A percentile compares a stretch with the other conserved stretches of the same genome.
Evolutionary conservation across 176 grass and related monocot genomes (phyloP).

Genomic region (Eleusine indica): DNA sequence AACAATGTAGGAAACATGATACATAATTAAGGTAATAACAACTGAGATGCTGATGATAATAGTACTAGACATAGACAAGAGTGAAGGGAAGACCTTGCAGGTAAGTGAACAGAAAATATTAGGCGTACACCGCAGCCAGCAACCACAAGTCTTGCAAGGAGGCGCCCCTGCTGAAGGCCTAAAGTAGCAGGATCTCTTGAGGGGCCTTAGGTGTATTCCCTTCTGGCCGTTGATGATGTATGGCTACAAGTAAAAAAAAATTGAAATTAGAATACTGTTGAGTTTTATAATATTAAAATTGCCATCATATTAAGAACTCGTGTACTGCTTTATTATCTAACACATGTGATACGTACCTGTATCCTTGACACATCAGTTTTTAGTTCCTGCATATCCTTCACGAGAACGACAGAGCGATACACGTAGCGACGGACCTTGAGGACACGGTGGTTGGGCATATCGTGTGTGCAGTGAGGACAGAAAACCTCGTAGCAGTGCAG

Average conservation of each 20-base stretch:
- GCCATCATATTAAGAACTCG: not conserved
- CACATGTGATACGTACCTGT: slow-evolving; percentile 26
- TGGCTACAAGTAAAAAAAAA: not conserved
- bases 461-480: slow-evolving; percentile 31
- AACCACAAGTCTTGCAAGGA: not conserved
- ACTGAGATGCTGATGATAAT: not conserved
- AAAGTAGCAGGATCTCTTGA: not conserved
- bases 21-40: not conserved
- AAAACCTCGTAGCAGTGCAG: slow-evolving; percentile 32
- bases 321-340: too few relatives aligned
- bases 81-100: slow-evolving; percentile 15
- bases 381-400: slow-evolving; percentile 29
- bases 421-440: slow-evolving; percentile 51
- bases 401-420: slow-evolving; percentile 37
- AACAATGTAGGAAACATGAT: not conserved
- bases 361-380: slow-evolving; percentile 32
- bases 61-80: not conserved
- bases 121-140: not conserved
- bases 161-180: not conserved
- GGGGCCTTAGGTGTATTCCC: slow-evolving; percentile 26
- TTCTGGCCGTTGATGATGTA: not conserved
- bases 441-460: not conserved
- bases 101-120: slow-evolving; percentile 5
- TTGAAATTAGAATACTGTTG: not conserved
- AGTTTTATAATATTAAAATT: not conserved